These are phyloP conservation scores for Phaeoacremonium minimum DNA, from an alignment of 2,329 filamentous ascomycete genomes.

Conservation along the genomic window DNA sequence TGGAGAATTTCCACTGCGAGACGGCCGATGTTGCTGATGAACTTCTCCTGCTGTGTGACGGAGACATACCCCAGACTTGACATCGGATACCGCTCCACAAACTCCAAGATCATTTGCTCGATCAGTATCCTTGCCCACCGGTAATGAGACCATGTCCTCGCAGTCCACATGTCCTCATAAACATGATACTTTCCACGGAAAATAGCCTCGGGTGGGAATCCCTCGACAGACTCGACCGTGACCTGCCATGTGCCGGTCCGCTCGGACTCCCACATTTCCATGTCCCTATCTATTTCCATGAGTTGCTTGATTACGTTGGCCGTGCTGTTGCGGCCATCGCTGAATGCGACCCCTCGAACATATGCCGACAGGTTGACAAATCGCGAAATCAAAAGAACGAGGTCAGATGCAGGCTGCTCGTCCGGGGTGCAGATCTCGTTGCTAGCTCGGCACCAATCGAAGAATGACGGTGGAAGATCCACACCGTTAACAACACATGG, in stretches of 20 bases:
- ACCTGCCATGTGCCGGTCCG: slow-evolving; percentile 31
- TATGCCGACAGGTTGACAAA: slow-evolving; percentile 33
- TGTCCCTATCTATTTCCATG: slow-evolving; percentile 30
- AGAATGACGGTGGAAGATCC: slow-evolving; percentile 33
- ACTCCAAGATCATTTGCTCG: slow-evolving; percentile 42
- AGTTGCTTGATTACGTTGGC: slow-evolving; percentile 30
- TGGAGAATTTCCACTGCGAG: slow-evolving; percentile 38
- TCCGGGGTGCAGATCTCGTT: slow-evolving; percentile 25
- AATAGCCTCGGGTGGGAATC: slow-evolving; percentile 33
- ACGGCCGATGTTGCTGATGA: slow-evolving; percentile 27
- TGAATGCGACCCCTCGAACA: slow-evolving; percentile 24
- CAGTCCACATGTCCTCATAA: slow-evolving; percentile 49
- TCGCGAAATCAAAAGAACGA: slow-evolving; percentile 33
- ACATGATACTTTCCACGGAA: slow-evolving; percentile 51
- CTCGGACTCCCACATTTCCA: slow-evolving; percentile 32
- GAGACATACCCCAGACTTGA: slow-evolving; percentile 28
- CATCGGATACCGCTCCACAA: slow-evolving; percentile 29
- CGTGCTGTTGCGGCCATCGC: slow-evolving; percentile 30
- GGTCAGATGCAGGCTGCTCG: slow-evolving; percentile 29
- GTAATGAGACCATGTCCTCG: slow-evolving; percentile 55
- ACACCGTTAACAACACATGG: slow-evolving; percentile 34
- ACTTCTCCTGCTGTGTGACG: slow-evolving; percentile 20
- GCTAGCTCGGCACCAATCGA: slow-evolving; percentile 37
- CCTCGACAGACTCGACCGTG: slow-evolving; percentile 21
- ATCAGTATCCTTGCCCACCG: slow-evolving; percentile 53